These are phyloP conservation scores for Melaleuca quinquenervia DNA, from an alignment of 345 rosid genomes.

Conservation along the genomic window DNA sequence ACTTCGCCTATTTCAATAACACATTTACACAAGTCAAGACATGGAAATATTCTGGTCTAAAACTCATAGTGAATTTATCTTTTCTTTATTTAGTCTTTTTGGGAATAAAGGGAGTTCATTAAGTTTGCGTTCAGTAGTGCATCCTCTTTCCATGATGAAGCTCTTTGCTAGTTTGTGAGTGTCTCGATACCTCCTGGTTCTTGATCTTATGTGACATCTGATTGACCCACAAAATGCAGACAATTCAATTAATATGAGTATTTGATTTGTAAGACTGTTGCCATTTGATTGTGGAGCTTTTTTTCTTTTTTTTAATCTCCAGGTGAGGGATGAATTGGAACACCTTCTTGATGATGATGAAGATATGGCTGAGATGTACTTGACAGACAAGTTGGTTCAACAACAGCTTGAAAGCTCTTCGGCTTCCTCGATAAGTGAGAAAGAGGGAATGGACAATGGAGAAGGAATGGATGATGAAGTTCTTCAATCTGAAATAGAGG, in stretches of 20 bases:
- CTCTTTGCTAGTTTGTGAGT: not conserved
- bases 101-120: not conserved
- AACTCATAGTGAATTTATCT: not conserved
- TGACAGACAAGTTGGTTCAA: slow-evolving; percentile 65
- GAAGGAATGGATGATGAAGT: slow-evolving; percentile 39
- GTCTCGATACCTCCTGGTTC: not conserved
- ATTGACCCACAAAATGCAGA: not conserved
- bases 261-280: not conserved
- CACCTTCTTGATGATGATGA: slow-evolving; percentile 92
- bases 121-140: not conserved
- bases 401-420: slow-evolving; percentile 56
- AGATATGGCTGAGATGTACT: slow-evolving; percentile 98
- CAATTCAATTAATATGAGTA: not conserved
- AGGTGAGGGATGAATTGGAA: slow-evolving; percentile 93
- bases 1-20: not conserved
- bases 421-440: slow-evolving; percentile 41
- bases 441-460: slow-evolving; percentile 39
- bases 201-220: not conserved
- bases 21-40: not conserved
- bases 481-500: slow-evolving; percentile 36
- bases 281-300: not conserved
- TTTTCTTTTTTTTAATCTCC: not conserved
- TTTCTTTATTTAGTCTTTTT: not conserved
- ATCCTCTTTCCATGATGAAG: not conserved
- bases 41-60: not conserved